Conservation (phyloP, 192 early-diverging fungal genomes). For the Coemansia sp. region DNA sequence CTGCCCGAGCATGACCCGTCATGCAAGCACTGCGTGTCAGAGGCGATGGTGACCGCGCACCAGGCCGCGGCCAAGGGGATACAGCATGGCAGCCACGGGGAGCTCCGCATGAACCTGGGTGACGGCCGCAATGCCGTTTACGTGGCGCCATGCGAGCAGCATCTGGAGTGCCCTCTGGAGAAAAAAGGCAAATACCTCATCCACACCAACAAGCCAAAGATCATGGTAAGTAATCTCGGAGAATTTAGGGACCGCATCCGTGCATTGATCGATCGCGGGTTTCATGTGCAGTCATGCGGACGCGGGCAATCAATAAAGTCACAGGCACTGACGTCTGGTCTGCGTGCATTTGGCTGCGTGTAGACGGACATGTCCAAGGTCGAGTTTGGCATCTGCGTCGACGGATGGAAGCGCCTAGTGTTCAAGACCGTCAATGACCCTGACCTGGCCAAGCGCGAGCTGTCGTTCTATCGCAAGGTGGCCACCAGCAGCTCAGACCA, state of each 20-base stretch:
- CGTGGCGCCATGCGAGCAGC: conserved; percentile 48
- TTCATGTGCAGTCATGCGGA: conserved; percentile 2
- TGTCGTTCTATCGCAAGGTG: conserved; percentile 52
- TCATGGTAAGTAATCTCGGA: conserved; percentile 44
- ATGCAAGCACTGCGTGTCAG: conserved; percentile 44
- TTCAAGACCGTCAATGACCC: conserved; percentile 62
- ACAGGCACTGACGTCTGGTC: not conserved
- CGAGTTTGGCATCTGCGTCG: conserved; percentile 61
- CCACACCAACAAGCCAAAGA: conserved; percentile 46
- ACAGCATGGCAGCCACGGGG: conserved; percentile 22
- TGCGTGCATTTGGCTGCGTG: too few species aligned
- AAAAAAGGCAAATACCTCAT: conserved; percentile 49
- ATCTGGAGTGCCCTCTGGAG: conserved; percentile 44
- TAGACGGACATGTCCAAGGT: conserved; percentile 58
- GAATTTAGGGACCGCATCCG: conserved; percentile 6
- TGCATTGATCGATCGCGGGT: conserved; percentile 7
- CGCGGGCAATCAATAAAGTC: not conserved
- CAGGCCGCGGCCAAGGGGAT: conserved; percentile 19
- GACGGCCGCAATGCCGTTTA: conserved; percentile 46
- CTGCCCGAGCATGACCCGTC: conserved; percentile 20
- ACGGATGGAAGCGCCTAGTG: conserved; percentile 57
- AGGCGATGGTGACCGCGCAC: conserved; percentile 29
- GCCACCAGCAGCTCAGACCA: conserved; percentile 36
- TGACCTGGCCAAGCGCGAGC: conserved; percentile 54
- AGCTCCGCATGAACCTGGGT: conserved; percentile 49